Base-by-base conservation (phyloP, 768 basidiomycete species). In the Sutorius australiensis region DNA sequence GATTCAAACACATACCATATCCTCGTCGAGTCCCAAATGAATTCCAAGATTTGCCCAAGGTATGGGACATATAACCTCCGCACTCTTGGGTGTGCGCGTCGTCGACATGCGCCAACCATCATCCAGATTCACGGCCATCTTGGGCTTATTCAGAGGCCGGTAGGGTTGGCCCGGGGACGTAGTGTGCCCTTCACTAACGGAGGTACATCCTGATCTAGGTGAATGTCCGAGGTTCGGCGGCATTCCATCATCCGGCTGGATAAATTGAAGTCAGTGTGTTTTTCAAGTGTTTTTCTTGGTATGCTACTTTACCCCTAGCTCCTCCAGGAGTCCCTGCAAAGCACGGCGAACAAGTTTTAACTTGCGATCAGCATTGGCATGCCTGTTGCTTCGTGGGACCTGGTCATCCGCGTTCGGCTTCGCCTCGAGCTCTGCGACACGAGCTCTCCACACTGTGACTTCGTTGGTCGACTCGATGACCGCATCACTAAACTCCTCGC, bases 81-180 rank as follows among this genome's bases (percentile, higher is more conserved):
- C 67, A 21, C 68, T 68, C 47, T 54, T 61, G 3, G 79, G 79
- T 32, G 73, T 66, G 31, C 67, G 72, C 13, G 50, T 62, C 40
- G 67, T 78, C 45, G 81, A 72, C 43, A 83, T 68, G 8, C 61
- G 63, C 77, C 77, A 78, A 16, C 56, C 59, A 16, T 66, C 63
- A 12, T 65, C 59, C 7, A 60, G 48, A 14, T 50, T 54, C 5
- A 51, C 44, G 7, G 51, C 50, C 11, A 13, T 27, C 43, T 37
- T 59, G 32, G 61, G 37, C 2, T 37, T 32, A 14, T 48, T 49
- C n/a, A 53, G 43, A 4, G 53, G 42, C 37, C 47, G 56, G 43
- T 34, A 30, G 5, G 48, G 37, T n/a, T 55, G 59, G 21, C 51
- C 48, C 28, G 56, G 42, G 36, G 64, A 34, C 9, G 46, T 13